Base-by-base conservation (phyloP, 148 eudicot genomes). In the Limonium bicolor region DNA sequence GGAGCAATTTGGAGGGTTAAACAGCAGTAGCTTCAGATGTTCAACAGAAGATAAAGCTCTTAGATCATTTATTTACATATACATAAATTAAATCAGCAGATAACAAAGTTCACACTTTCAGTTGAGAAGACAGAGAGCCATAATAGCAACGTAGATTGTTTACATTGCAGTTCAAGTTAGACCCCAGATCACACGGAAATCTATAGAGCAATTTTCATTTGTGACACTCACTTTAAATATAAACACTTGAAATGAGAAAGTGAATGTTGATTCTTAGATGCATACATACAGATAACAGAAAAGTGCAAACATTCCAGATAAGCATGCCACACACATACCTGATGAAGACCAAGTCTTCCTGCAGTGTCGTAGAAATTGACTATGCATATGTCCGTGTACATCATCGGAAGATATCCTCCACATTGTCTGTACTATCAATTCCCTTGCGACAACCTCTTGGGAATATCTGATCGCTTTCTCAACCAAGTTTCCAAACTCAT, bases 311-410 rank as follows among this genome's bases (percentile, higher is more conserved):
- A 11, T 9, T 35, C 39, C 18, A 1, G 7, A 13, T 34, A 11
- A n/a, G 7, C 8, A n/a, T 17, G 3, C 13, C 7, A 24, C 23
- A 42, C 16, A 37, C 50, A 31, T 48, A 82, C 93, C 86, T 77
- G 85, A 59, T 82, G 93, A 17, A 82, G 80, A 43, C 81, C 86
- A 54, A 78, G 77, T 29, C 74, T 55, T 7, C 86, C 86, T 16
- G 21, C 56, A 22, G 63, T 65, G 11, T 68, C 33, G 33, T 82
- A 82, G 56, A 71, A 82, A 64, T 82, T 82, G 41, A 69, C 77
- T 15, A 82, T 66, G 58, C 94, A 82, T 25, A 82, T 37, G 52
- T 78, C 61, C 3, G 94, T 77, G 14, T 68, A 56, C 60, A 82
- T 67, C 22, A 2, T 20, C 11, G 94, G 94, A 52, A 78, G 73